These are phyloP conservation scores for Xylariaceae sp. DNA, from an alignment of 2,329 filamentous ascomycete species.

Conservation along the genomic window DNA sequence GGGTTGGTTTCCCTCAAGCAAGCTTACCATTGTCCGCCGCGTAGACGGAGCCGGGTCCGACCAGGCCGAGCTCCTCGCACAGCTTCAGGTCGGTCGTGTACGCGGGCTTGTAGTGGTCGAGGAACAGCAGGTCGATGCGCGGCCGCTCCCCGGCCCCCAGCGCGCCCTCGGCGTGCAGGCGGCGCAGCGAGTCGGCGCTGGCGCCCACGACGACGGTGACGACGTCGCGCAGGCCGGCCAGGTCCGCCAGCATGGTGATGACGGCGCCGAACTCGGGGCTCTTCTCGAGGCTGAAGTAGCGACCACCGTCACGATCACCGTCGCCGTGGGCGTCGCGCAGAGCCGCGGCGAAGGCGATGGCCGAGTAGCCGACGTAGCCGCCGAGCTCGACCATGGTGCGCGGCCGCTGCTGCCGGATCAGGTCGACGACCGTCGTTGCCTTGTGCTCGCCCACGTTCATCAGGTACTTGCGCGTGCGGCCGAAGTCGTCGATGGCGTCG, in stretches of 20 bases:
- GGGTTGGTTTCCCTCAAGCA: neutral
- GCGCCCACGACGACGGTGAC: constrained; percentile 65
- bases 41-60: constrained; percentile 54
- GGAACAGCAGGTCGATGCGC: constrained; percentile 64
- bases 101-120: constrained; percentile 74
- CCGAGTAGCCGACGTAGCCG: constrained; percentile 76
- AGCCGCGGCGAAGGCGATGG: constrained; percentile 64
- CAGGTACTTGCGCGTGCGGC: constrained; percentile 57
- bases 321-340: constrained; percentile 56
- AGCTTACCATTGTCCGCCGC: constrained; percentile 55
- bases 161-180: constrained; percentile 45
- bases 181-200: constrained; percentile 56
- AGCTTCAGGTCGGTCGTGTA: constrained; percentile 71
- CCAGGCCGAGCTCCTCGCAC: constrained; percentile 61
- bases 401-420: constrained; percentile 62
- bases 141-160: too few relatives aligned
- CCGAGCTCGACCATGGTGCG: constrained; percentile 69
- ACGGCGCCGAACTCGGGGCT: constrained; percentile 69
- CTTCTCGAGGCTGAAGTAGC: constrained; percentile 65
- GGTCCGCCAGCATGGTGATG: constrained; percentile 58
- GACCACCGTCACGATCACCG: too few relatives aligned
- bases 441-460: constrained; percentile 78
- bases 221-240: constrained; percentile 64
- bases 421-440: constrained; percentile 59
- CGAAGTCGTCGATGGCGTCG: constrained; percentile 63